Conservation (phyloP, 1,284 basidiomycete genomes). For the Fomitopsis betulina region DNA sequence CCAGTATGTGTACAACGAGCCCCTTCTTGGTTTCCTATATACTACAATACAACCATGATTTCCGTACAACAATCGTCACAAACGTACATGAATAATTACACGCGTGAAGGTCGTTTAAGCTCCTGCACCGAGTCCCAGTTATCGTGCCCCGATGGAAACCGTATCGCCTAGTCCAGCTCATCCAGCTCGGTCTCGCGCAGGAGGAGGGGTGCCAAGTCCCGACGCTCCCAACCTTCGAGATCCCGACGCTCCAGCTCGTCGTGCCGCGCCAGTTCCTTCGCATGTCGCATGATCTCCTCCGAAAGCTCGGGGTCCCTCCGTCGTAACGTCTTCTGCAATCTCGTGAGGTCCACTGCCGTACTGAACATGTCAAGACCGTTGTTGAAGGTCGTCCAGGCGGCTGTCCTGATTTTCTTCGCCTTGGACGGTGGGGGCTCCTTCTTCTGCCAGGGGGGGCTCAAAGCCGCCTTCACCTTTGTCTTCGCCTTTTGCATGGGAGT, state of each 20-base stretch:
- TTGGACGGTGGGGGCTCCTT: no score
- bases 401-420: no score
- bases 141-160: background rate
- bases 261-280: no score
- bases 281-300: no score
- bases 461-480: no score
- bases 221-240: slow-evolving; percentile 2
- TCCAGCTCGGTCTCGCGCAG: background rate
- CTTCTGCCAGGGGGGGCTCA: no score
- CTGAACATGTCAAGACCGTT: background rate
- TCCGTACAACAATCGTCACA: background rate
- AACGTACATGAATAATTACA: background rate
- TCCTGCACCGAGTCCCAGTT: background rate
- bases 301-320: no score
- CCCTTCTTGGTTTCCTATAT: background rate
- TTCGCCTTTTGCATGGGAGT: no score
- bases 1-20: background rate
- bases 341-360: background rate
- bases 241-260: background rate
- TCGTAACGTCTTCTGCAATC: no score
- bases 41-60: background rate
- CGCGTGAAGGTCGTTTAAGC: background rate
- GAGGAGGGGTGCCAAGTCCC: background rate
- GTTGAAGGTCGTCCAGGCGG: background rate
- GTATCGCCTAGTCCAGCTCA: background rate